Evolutionary conservation across 1,284 basidiomycete genomes (phyloP), one percentile per base, ranked within the genome.

Genomic region (Irpex sp.): DNA sequence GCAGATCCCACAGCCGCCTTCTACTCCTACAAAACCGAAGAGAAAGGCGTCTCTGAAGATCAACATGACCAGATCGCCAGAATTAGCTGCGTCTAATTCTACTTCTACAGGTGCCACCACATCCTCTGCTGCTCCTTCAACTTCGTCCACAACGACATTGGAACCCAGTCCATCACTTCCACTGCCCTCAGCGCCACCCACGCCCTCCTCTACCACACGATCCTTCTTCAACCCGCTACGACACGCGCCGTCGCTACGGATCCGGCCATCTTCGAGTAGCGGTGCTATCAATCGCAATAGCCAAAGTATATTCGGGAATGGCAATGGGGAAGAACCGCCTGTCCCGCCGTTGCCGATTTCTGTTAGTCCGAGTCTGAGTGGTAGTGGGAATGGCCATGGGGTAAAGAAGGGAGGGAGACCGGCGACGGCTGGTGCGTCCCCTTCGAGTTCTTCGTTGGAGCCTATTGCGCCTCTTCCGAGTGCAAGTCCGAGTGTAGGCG

Each of bases 121-220:
- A n/a, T n/a, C 26, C 26, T 26, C 26, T 26, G 26, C 26, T 4
- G 26, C 26, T 26, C 26, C 26, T 26, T 26, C 26, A 4, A 26
- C 26, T 4, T 26, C 26, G 4, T 52, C 52, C 13, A 26, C 58
- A 31, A 9, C 40, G 58, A 60, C n/a, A 4, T 26, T 26, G 26
- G 26, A 26, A 26, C 49, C 49, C 8, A 26, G 49, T 52, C 67
- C 69, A 57, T 66, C 70, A 59, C 68, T 26, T 26, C 26, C 26
- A 0, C 3, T 72, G 58, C 67, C 70, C 64, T 19, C 63, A 60
- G 72, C 49, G 1, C n/a, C 52, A 5, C 59, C 61, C 6, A 60
- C 66, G 67, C 77, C 38, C 59, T 62, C 65, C 5, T 61, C 62
- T 26, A 54, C 36, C 19, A 15, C 56, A 2, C 37, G 56, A 4